A percentile compares a stretch with the other conserved stretches of the same genome.
These are phyloP conservation scores for Trichoderma sp. DNA, from an alignment of 2,329 filamentous ascomycete species.

Conservation along the genomic window DNA sequence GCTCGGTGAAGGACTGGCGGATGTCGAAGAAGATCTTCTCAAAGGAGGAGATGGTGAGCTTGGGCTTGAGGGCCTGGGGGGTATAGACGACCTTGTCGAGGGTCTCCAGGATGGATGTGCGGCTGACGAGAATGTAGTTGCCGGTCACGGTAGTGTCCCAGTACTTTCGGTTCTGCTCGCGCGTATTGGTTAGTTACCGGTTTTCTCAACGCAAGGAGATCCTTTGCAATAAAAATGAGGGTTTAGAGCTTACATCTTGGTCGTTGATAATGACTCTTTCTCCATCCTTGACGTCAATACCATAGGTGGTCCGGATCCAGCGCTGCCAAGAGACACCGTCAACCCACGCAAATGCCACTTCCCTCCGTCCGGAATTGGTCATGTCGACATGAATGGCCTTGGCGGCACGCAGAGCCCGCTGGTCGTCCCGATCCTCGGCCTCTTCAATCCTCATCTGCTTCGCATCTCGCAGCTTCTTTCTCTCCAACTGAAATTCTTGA, in stretches of 20 bases:
- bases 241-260: slow-evolving; percentile 71
- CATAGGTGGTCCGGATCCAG: slow-evolving; percentile 94
- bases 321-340: slow-evolving; percentile 97
- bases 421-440: slow-evolving; percentile 87
- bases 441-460: slow-evolving; percentile 97
- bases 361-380: slow-evolving; percentile 80
- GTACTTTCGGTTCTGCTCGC: slow-evolving; percentile 75
- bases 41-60: slow-evolving; percentile 71
- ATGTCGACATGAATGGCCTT: slow-evolving; percentile 92
- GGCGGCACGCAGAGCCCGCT: slow-evolving; percentile 78
- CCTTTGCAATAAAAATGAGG: too few relatives aligned
- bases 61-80: slow-evolving; percentile 69
- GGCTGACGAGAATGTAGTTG: slow-evolving; percentile 83
- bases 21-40: slow-evolving; percentile 71
- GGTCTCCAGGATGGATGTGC: slow-evolving; percentile 88
- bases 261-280: slow-evolving; percentile 96
- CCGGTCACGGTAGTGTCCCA: slow-evolving; percentile 92
- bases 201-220: not conserved
- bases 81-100: slow-evolving; percentile 67
- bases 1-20: slow-evolving; percentile 55
- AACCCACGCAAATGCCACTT: slow-evolving; percentile 95
- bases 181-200: not conserved
- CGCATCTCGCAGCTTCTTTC: slow-evolving; percentile 87
- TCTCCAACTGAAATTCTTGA: slow-evolving; percentile 84
- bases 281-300: slow-evolving; percentile 81